phyloP scores from a whole-genome alignment of 2,329 filamentous ascomycete species.

The Cryphonectria radicalis region DNA sequence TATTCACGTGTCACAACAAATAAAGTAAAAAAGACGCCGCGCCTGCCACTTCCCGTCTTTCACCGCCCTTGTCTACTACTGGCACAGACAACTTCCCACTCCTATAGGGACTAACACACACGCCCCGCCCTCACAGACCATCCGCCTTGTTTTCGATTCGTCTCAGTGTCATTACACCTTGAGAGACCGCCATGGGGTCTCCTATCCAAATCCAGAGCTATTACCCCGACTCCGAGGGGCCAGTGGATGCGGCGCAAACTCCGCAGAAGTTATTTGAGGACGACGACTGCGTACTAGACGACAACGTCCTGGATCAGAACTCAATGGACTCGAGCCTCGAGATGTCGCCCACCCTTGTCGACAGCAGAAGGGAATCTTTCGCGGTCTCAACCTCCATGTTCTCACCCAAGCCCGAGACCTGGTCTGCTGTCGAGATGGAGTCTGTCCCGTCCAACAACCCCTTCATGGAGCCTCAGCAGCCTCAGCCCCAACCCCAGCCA shows the following conservation, averaged over 20 bases:
- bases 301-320: constrained; percentile 63
- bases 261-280: constrained; percentile 63
- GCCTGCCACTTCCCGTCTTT: constrained; percentile 23
- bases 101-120: constrained; percentile 20
- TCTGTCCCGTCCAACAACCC: constrained; percentile 66
- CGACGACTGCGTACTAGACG: constrained; percentile 63
- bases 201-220: constrained; percentile 56
- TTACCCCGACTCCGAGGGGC: constrained; percentile 55
- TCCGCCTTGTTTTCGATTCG: constrained; percentile 13
- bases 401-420: constrained; percentile 68
- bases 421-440: constrained; percentile 69
- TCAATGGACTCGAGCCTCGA: constrained; percentile 65
- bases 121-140: constrained; percentile 16
- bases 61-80: constrained; percentile 28
- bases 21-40: constrained; percentile 12
- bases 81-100: constrained; percentile 4
- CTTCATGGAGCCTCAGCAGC: constrained; percentile 55
- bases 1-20: constrained; percentile 12
- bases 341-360: constrained; percentile 65
- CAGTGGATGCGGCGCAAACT: constrained; percentile 57
- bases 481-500: constrained; percentile 21
- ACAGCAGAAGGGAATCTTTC: constrained; percentile 67
- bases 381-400: constrained; percentile 61
- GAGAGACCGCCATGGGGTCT: constrained; percentile 51
- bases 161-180: constrained; percentile 9